phyloP scores from a whole-genome alignment of 768 basidiomycete species.

The Leucosporidium creatinivorum region DNA sequence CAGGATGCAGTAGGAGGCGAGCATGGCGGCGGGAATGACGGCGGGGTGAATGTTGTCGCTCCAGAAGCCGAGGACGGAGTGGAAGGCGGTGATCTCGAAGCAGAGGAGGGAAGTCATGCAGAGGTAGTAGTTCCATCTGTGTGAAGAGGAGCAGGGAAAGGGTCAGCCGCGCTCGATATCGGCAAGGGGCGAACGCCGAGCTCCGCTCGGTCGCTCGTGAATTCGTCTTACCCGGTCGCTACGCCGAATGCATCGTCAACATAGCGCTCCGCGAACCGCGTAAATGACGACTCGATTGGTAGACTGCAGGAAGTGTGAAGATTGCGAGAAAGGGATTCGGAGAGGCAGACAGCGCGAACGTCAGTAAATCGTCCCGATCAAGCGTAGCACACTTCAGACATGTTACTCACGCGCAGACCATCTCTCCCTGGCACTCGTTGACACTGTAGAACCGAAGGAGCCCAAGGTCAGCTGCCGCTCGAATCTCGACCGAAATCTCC shows the following conservation, averaged over 20 bases:
- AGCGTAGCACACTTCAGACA: too few relatives aligned
- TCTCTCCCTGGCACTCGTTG: conserved; percentile 44
- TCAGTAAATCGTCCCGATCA: too few relatives aligned
- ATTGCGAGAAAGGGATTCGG: background rate
- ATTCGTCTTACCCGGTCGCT: background rate
- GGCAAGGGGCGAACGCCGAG: too few relatives aligned
- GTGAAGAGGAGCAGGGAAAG: too few relatives aligned
- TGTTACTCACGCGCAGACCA: conserved; percentile 37
- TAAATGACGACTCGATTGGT: background rate
- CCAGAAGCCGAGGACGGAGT: background rate
- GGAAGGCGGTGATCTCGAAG: background rate
- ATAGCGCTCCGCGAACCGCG: background rate
- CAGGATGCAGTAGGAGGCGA: background rate
- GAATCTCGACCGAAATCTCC: too few relatives aligned
- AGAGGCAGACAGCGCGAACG: too few relatives aligned
- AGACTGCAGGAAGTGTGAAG: background rate
- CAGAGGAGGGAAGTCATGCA: conserved; percentile 49
- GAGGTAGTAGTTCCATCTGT: background rate
- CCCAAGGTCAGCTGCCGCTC: too few relatives aligned
- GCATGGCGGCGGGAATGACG: background rate
- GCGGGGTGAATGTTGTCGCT: background rate
- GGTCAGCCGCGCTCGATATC: too few relatives aligned
- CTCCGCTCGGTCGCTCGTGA: too few relatives aligned
- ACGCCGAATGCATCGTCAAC: background rate
- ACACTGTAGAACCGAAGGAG: background rate